Percentiles rank a stretch among this genome's conserved stretches.
phyloP scores from a whole-genome alignment of 495 filamentous ascomycete genomes.

The Penicillium crystallinum region DNA sequence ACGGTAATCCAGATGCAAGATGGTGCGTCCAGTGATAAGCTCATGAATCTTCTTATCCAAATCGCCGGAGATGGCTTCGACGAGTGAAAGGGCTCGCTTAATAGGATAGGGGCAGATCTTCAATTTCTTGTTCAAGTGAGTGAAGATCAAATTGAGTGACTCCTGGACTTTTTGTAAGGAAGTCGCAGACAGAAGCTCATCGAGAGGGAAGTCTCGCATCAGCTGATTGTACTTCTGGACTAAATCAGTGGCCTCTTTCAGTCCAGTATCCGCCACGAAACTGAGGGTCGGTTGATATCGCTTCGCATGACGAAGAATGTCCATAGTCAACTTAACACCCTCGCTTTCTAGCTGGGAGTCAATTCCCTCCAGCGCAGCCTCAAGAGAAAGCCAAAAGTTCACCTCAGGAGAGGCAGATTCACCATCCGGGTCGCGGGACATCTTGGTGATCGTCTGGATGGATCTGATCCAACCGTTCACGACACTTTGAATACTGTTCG shows the following conservation, averaged over 20 bases:
- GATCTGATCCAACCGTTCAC: conserved; percentile 98
- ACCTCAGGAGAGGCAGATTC: conserved; percentile 94
- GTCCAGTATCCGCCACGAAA: conserved; percentile 88
- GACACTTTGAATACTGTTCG: conserved; percentile 87
- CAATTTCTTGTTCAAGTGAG: conserved; percentile 93
- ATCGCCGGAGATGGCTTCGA: conserved; percentile 95
- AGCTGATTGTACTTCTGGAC: conserved; percentile 98
- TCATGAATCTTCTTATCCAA: conserved; percentile 80
- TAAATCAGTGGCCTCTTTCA: conserved; percentile 89
- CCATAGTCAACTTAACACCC: conserved; percentile 86
- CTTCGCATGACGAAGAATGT: conserved; percentile 91
- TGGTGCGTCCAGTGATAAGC: conserved; percentile 74
- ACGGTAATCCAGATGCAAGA: conserved; percentile 86
- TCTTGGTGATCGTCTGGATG: conserved; percentile 94
- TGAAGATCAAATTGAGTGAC: conserved; percentile 80
- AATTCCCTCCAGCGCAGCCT: conserved; percentile 82
- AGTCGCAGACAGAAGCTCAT: conserved; percentile 89
- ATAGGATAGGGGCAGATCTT: conserved; percentile 93
- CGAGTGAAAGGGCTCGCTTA: conserved; percentile 83
- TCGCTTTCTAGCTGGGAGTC: conserved; percentile 82
- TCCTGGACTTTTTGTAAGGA: conserved; percentile 87
- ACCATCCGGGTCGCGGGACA: conserved; percentile 80
- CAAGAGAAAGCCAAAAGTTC: conserved; percentile 97
- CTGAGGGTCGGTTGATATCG: conserved; percentile 94
- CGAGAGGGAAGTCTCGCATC: conserved; percentile 95